These are phyloP conservation scores for Trichoderma sp. DNA, from an alignment of 2,329 filamentous ascomycete species.

Conservation along the genomic window DNA sequence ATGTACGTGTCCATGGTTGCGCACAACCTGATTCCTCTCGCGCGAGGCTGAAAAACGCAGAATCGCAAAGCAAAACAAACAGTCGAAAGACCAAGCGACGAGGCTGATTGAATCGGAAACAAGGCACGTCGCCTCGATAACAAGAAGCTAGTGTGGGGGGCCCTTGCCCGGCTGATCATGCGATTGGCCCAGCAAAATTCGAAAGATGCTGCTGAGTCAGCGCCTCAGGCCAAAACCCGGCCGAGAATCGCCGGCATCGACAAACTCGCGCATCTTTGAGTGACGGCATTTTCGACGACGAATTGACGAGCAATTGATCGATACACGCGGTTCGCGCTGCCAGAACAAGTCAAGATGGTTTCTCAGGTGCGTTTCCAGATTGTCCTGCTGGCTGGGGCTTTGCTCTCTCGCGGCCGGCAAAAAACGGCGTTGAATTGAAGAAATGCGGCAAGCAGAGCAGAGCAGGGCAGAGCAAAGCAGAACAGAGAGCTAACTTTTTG, in stretches of 20 bases:
- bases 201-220: conserved; percentile 12
- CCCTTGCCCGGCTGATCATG: not conserved
- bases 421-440: not conserved
- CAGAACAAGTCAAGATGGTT: conserved; percentile 38
- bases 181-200: conserved; percentile 2
- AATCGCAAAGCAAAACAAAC: not conserved
- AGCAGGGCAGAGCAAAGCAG: too few relatives aligned
- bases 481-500: conserved; percentile 31
- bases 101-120: conserved; percentile 12
- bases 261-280: conserved; percentile 35
- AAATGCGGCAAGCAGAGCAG: not conserved
- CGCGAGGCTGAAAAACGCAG: not conserved
- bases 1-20: conserved; percentile 58
- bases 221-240: conserved; percentile 34
- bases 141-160: conserved; percentile 24
- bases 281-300: conserved; percentile 28
- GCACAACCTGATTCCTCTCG: not conserved
- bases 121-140: not conserved
- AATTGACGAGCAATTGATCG: conserved; percentile 38
- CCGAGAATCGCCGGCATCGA: conserved; percentile 36
- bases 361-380: conserved; percentile 35
- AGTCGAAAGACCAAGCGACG: conserved; percentile 5
- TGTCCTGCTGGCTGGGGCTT: not conserved
- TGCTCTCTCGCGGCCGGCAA: not conserved
- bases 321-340: conserved; percentile 31